These are phyloP conservation scores for Globisporangium heterothallicum DNA, from an alignment of 352 stramenopile species.

Conservation along the genomic window DNA sequence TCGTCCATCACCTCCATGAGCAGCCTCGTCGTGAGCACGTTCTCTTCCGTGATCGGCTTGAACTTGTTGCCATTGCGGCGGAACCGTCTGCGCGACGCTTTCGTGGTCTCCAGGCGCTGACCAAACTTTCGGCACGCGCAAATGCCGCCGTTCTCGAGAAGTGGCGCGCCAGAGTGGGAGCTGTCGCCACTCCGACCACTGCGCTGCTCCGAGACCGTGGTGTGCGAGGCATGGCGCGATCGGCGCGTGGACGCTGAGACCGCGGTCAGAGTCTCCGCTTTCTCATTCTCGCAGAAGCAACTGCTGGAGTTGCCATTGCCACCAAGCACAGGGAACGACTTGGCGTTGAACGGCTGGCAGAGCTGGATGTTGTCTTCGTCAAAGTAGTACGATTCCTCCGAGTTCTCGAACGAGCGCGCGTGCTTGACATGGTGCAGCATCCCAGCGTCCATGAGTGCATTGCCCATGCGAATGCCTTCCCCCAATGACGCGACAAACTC, in stretches of 20 bases:
- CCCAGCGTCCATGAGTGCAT: slow-evolving; percentile 40
- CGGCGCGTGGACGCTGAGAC: slow-evolving; percentile 4
- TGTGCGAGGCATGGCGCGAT: slow-evolving; percentile 2
- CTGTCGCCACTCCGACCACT: background rate
- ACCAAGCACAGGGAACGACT: background rate
- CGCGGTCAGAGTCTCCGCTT: background rate
- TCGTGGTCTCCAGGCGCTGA: slow-evolving; percentile 12
- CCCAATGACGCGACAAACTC: slow-evolving; percentile 12
- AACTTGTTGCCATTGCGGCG: slow-evolving; percentile 7
- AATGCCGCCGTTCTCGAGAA: slow-evolving; percentile 9
- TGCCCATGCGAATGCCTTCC: slow-evolving; percentile 34
- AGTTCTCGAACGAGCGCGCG: slow-evolving; percentile 13
- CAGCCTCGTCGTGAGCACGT: slow-evolving; percentile 12
- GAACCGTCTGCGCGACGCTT: slow-evolving; percentile 10
- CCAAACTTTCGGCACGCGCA: slow-evolving; percentile 16
- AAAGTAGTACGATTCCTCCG: slow-evolving; percentile 15
- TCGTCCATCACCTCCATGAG: background rate
- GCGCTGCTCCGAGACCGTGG: background rate
- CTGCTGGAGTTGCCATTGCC: no score
- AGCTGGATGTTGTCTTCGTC: slow-evolving; percentile 18
- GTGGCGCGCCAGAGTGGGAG: slow-evolving; percentile 1
- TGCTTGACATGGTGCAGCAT: slow-evolving; percentile 38
- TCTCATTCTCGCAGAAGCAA: no score
- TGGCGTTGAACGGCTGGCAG: slow-evolving; percentile 14
- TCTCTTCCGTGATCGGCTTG: slow-evolving; percentile 12